Base-by-base conservation (phyloP, 2,329 filamentous ascomycete genomes). In the Fusarium goolgardi region DNA sequence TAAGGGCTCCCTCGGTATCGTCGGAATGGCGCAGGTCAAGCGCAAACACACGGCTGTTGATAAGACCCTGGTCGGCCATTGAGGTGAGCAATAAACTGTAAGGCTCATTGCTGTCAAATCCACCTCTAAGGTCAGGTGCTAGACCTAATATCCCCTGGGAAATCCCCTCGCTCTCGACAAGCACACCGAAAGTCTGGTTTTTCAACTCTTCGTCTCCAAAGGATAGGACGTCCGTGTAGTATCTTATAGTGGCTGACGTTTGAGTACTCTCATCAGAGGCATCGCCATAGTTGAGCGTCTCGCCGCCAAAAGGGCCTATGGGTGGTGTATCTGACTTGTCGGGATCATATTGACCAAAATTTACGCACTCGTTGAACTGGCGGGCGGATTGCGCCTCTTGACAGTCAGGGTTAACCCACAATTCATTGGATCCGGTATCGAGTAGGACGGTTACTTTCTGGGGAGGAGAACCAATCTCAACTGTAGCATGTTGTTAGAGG, bases 51-150 rank as follows among this genome's bases (percentile, higher is more conserved):
- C 82, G 82, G 57, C 81, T 84, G 44, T 80, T 77, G 57, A 85
- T 86, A 34, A 84, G 70, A 18, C 81, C 81, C 66, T 86, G 81
- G 1, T 76, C 71, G 2, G 78, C 78, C 73, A 87, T 79, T 23
- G 78, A 83, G 67, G 84, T 84, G 45, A 86, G 77, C 21, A 90
- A 79, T 25, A 86, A 81, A 3, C 83, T 84, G 59, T 90, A 90
- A 3, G 79, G 79, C 41, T 72, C 54, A 4, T 72, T 34, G 41
- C 70, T 64, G 15, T 71, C 72, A 75, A 82, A 75, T 49, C 86
- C 76, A 71, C 79, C 67, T 7, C 74, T 59, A 39, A 78, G 71
- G 52, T 81, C 78, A 1, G 82, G 83, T 0, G 80, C 83, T 5
- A 86, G 79, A 11, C 85, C 85, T 41, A 86, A 75, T 58, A 87